Evolutionary conservation across 2,329 filamentous ascomycete genomes (phyloP), one percentile per base, ranked within the genome.

Genomic region (Trichothecium sympodiale): DNA sequence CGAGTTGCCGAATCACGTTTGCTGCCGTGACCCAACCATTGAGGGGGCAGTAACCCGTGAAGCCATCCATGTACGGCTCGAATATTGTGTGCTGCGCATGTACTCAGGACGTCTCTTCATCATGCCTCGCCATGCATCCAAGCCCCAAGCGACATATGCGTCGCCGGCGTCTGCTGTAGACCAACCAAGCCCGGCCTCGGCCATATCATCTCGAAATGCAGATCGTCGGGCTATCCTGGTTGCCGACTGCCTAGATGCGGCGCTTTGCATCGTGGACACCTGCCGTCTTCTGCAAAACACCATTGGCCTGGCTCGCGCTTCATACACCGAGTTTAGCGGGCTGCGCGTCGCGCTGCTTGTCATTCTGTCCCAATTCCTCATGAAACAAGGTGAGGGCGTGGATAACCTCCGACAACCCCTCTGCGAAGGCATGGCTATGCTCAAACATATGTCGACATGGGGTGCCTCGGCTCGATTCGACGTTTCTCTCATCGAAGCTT

Each of bases 311-410:
- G 68, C 69, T 5, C 61, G 67, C 20, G 66, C 68, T 3, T 71
- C 67, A 0, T 73, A 72, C 43, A 71, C 67, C 4, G 69, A 74
- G 42, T 73, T 71, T 45, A 70, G 65, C 46, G 66, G 69, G 3
- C 71, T 67, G 34, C 67, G 69, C 29, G 68, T 67, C 8, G 68
- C 69, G 8, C 52, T 73, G 5, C 55, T 73, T 3, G 68, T 72
- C 18, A 53, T 61, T 31, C 57, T 59, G 23, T 58, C 57, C 2
- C 57, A 61, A 33, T 61, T 56, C 31, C 46, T 61, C 13, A 18
- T 18, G 9, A 33, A 33, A 14, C 31, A 23, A 32, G 17, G 27
- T 18, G 2, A 30, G 27, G 20, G 15, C 16, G 2, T 33, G 8
- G 57, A 61, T 35, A 45, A 51, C 23, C 56, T 68, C 10, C 61